Evolutionary conservation across 1,139 yeast genomes (phyloP).

Genomic region (Debaryomycetaceae sp.): DNA sequence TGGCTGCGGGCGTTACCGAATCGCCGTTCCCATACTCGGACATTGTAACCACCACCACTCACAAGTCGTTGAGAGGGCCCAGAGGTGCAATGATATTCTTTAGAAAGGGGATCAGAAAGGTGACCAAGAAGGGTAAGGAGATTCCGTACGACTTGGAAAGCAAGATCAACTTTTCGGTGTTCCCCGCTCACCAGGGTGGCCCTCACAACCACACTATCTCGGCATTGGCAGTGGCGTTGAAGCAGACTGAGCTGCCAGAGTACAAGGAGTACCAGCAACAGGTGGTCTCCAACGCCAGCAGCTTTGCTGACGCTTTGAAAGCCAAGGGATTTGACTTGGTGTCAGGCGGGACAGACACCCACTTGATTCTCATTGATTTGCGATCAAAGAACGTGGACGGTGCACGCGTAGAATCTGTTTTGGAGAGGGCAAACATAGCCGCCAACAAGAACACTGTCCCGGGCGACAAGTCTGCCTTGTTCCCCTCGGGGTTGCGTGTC

Average conservation of each 20-base stretch:
- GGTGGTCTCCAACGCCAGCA: constrained; percentile 70
- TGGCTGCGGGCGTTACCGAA: constrained; percentile 85
- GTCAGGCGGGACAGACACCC: constrained; percentile 91
- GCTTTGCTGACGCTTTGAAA: constrained; percentile 61
- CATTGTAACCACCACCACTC: constrained; percentile 94
- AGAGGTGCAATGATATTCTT: constrained; percentile 98
- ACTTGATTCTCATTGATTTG: constrained; percentile 77
- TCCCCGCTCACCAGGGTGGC: constrained; percentile 99
- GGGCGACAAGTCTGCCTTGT: constrained; percentile 88
- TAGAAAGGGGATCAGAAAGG: constrained; percentile 83
- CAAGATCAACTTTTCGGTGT: constrained; percentile 88
- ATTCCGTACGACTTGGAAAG: constrained; percentile 76
- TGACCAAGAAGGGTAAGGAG: constrained; percentile 83
- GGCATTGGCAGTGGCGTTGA: constrained; percentile 88
- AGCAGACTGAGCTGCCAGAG: constrained; percentile 81
- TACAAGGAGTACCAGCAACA: constrained; percentile 75
- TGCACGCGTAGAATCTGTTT: constrained; percentile 87
- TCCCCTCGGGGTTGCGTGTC: constrained; percentile 92
- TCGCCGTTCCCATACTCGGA: constrained; percentile 94
- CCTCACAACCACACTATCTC: constrained; percentile 97
- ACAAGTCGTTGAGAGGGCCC: constrained; percentile 95
- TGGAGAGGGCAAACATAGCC: constrained; percentile 85
- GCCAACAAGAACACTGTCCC: constrained; percentile 95
- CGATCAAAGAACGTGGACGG: constrained; percentile 85
- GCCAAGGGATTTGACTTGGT: constrained; percentile 68